These are phyloP conservation scores for Coemansia sp. DNA, from an alignment of 192 early-diverging fungal species.

Conservation along the genomic window DNA sequence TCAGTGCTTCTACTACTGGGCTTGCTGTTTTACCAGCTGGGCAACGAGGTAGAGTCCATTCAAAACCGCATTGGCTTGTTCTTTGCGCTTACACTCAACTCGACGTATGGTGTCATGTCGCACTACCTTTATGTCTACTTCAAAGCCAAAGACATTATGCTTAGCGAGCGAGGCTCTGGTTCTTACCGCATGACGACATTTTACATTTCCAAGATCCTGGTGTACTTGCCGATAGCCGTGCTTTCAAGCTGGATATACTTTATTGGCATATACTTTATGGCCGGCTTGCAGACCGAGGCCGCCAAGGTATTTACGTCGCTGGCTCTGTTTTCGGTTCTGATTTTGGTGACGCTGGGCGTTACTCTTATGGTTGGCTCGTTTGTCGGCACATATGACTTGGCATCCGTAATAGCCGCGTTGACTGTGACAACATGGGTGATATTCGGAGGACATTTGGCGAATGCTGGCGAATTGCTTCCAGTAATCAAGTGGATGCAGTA, in stretches of 20 bases:
- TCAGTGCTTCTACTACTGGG: slow-evolving; percentile 55
- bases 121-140: slow-evolving; percentile 56
- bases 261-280: slow-evolving; percentile 53
- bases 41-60: slow-evolving; percentile 49
- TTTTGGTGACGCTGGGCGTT: slow-evolving; percentile 47
- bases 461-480: slow-evolving; percentile 46
- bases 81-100: slow-evolving; percentile 56
- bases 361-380: slow-evolving; percentile 49
- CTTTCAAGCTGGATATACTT: slow-evolving; percentile 51
- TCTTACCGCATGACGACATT: slow-evolving; percentile 64
- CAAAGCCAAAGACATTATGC: slow-evolving; percentile 57
- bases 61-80: slow-evolving; percentile 55
- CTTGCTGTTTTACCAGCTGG: slow-evolving; percentile 56
- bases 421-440: slow-evolving; percentile 47
- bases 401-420: slow-evolving; percentile 43
- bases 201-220: slow-evolving; percentile 61
- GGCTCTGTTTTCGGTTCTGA: slow-evolving; percentile 36
- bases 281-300: slow-evolving; percentile 35
- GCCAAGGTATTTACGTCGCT: slow-evolving; percentile 34
- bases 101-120: slow-evolving; percentile 60
- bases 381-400: slow-evolving; percentile 39
- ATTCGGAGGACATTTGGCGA: slow-evolving; percentile 53
- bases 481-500: slow-evolving; percentile 55
- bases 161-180: slow-evolving; percentile 63
- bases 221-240: slow-evolving; percentile 50